A percentile compares a stretch with the other conserved stretches of the same genome.
phyloP scores from a whole-genome alignment of 1,284 basidiomycete genomes.

The Apiotrichum mycotoxinovorans region DNA sequence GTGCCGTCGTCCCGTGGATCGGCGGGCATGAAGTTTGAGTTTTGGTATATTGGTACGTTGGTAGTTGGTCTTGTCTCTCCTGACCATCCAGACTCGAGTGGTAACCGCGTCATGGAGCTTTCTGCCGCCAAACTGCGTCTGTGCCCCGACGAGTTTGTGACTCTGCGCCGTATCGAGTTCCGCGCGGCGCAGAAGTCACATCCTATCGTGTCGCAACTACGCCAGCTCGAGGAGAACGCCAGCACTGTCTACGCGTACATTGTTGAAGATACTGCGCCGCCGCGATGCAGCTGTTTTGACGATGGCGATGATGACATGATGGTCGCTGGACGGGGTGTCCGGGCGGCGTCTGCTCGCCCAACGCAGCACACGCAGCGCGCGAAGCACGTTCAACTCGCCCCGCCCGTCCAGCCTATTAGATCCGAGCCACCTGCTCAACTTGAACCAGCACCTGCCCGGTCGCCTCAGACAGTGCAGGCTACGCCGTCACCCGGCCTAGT shows the following conservation, averaged over 20 bases:
- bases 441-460: too few species aligned
- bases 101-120: constrained; percentile 25
- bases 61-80: not conserved
- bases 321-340: not conserved
- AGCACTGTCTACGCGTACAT: constrained; percentile 33
- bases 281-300: constrained; percentile 38
- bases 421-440: too few species aligned
- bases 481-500: too few species aligned
- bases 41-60: constrained; percentile 46
- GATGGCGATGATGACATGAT: not conserved
- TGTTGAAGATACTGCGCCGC: constrained; percentile 42
- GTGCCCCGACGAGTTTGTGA: constrained; percentile 36
- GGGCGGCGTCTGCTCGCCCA: not conserved
- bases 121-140: constrained; percentile 33
- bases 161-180: constrained; percentile 44
- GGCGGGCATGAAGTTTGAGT: constrained; percentile 29
- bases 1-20: not conserved
- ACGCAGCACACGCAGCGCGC: too few species aligned
- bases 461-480: too few species aligned
- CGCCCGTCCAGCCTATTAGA: too few species aligned
- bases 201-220: constrained; percentile 33
- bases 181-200: constrained; percentile 28
- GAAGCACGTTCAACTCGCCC: too few species aligned
- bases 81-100: constrained; percentile 25
- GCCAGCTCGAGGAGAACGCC: constrained; percentile 28